Evolutionary conservation across 2,329 filamentous ascomycete genomes (phyloP).

Genomic region (Drechslerella dactyloides): DNA sequence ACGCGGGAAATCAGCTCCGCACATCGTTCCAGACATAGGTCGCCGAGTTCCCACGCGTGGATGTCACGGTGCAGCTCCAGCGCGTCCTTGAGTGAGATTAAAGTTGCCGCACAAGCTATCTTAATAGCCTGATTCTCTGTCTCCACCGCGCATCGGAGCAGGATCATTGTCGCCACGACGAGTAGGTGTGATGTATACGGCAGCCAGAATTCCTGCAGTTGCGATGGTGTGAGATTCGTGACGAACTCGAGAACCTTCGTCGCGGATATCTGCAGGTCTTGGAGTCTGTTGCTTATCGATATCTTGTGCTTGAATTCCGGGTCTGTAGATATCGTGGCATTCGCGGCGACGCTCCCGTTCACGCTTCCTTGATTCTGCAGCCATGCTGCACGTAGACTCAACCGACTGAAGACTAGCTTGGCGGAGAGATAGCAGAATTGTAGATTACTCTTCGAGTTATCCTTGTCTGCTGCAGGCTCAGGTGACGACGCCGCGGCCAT

Average conservation of each 20-base stretch:
- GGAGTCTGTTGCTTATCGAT: slow-evolving; percentile 60
- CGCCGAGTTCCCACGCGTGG: slow-evolving; percentile 39
- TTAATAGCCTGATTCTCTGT: slow-evolving; percentile 57
- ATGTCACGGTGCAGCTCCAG: slow-evolving; percentile 38
- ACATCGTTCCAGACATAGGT: slow-evolving; percentile 40
- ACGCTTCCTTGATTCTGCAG: slow-evolving; percentile 55
- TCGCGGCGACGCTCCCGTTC: slow-evolving; percentile 27
- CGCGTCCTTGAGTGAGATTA: slow-evolving; percentile 38
- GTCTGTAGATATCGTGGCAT: background rate
- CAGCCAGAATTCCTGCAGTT: slow-evolving; percentile 64
- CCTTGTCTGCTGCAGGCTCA: background rate
- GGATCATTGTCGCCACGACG: slow-evolving; percentile 63
- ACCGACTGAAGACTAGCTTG: slow-evolving; percentile 61
- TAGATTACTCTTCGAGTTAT: slow-evolving; percentile 59
- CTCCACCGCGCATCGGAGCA: slow-evolving; percentile 62
- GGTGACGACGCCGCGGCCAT: background rate
- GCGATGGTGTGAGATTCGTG: slow-evolving; percentile 60
- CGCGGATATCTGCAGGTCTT: slow-evolving; percentile 61
- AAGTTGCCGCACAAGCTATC: slow-evolving; percentile 27
- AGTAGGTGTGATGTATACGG: slow-evolving; percentile 62
- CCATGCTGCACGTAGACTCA: slow-evolving; percentile 60
- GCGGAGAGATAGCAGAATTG: slow-evolving; percentile 63
- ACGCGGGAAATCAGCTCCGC: slow-evolving; percentile 43
- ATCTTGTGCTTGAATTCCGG: slow-evolving; percentile 57
- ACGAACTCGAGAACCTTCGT: slow-evolving; percentile 58